A percentile compares a stretch with the other conserved stretches of the same genome.
phyloP scores from a whole-genome alignment of 1,139 yeast species.

The Geotrichum restrictum region DNA sequence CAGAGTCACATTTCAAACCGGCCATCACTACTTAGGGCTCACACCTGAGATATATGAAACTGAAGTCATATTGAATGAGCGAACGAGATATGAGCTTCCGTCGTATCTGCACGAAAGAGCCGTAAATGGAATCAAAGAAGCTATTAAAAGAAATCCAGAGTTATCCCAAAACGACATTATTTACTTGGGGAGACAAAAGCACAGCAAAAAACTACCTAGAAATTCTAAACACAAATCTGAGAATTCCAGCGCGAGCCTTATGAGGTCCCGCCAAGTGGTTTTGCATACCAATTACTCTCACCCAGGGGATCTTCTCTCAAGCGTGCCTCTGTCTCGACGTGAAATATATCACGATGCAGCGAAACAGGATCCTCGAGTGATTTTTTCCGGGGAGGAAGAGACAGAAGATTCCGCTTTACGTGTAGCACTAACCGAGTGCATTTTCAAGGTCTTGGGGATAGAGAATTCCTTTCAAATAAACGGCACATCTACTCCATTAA shows the following conservation, averaged over 20 bases:
- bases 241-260: not conserved
- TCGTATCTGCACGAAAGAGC: conserved; percentile 58
- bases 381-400: conserved; percentile 64
- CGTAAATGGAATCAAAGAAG: conserved; percentile 43
- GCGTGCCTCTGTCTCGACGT: conserved; percentile 66
- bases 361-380: not conserved
- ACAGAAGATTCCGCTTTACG: conserved; percentile 71
- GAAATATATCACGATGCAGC: conserved; percentile 11
- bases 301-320: conserved; percentile 82
- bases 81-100: conserved; percentile 53
- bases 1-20: conserved; percentile 86
- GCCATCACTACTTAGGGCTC: conserved; percentile 79
- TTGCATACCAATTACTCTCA: conserved; percentile 59
- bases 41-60: conserved; percentile 78
- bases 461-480: conserved; percentile 38
- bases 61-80: conserved; percentile 61
- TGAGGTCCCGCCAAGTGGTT: conserved; percentile 60
- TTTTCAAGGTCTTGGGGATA: conserved; percentile 73
- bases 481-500: not conserved
- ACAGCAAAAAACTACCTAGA: conserved; percentile 6
- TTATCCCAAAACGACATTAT: conserved; percentile 1
- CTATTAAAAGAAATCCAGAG: conserved; percentile 23
- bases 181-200: conserved; percentile 12
- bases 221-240: not conserved
- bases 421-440: conserved; percentile 67